Base-by-base conservation (phyloP, 352 stramenopile species). In the Thalassiosira livingstoniorum region DNA sequence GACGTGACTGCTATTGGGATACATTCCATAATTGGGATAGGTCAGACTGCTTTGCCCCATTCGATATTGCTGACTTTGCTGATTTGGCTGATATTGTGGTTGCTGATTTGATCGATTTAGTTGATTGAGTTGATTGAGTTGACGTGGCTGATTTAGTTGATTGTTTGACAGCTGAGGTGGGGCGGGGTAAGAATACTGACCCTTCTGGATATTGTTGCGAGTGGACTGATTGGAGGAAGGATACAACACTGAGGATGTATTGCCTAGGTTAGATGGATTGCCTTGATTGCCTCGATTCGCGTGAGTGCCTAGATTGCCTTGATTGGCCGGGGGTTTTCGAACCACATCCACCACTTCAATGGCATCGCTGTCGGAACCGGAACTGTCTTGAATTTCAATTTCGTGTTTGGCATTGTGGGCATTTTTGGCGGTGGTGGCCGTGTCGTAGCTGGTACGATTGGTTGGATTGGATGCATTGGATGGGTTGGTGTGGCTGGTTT, bases 291-390 rank as follows among this genome's bases (percentile, higher is more conserved):
- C 18, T 25, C 39, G 10, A 15, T 35, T 57, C 18, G 2, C 21
- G 61, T 13, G 3, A 3, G 35, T 53, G 21, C 35, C 21, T 5
- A 11, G 2, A 2, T 31, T 42, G 63, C 15, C 5, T 32, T n/a
- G 23, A 21, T 64, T 64, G 15, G 45, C 55, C 51, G 5, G 27
- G 5, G 5, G 4, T 27, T 58, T 4, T 58, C 47, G 11, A 58
- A 11, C 47, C 47, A 58, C 27, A 23, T 23, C 34, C 53, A 39
- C 29, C 18, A 74, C 51, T 74, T 74, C 47, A 51, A 68, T 39
- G 1, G 55, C 47, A 25, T 74, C 65, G 47, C 47, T 64, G 31
- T 74, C 65, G 0, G 64, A 72, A 62, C 61, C 43, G 4, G 37
- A 58, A n/a, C n/a, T n/a, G 10, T 54, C 10, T 51, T 18, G 10